Evolutionary conservation across 2,329 filamentous ascomycete species (phyloP), one percentile per base, ranked within the genome.

Genomic region (Aspergillus carbonarius): DNA sequence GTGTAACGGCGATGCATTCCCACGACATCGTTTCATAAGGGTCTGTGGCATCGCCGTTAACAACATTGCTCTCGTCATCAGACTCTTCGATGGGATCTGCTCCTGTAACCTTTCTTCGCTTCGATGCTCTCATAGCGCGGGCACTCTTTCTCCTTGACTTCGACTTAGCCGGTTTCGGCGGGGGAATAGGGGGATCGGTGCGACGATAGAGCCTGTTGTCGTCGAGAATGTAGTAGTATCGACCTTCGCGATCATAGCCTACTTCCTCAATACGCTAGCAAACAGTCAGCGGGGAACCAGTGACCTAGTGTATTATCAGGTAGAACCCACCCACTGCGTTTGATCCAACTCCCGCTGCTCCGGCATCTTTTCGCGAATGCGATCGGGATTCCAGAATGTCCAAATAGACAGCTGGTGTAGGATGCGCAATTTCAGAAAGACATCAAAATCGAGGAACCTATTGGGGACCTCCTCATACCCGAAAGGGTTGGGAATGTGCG

Each of bases 151-250:
- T 85, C 68, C 87, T 90, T 5, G 80, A 74, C 82, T 88, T 84
- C 1, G 85, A 80, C 70, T 89, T 89, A 25, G 82, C 74, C 2
- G 82, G 73, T n/a, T 81, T 77, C 5, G 82, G 76, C 13, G 84
- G 75, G 6, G 86, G 83, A 1, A 85, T 81, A 1, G 86, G 85
- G 25, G 89, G 83, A 60, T 96, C 91, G n/a, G 90, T 92, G 61
- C 89, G 83, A 57, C 93, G 90, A 73, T 99, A 99, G 42, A 99
- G 81, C 62, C 95, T 86, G 68, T 97, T 96, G 72, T 99, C 95
- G 68, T 98, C 93, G 3, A 99, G 83, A 3, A 98, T 88, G 70
- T 89, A 96, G 72, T 98, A 96, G 35, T 87, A 88, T 37, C 92
- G 88, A 63, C 96, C 93, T 48, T 96, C 83, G 20, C 86, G 83